Percentiles rank a stretch among this genome's conserved stretches.
Conservation (phyloP, 345 rosid species). For the Citrus cavaleriei region DNA sequence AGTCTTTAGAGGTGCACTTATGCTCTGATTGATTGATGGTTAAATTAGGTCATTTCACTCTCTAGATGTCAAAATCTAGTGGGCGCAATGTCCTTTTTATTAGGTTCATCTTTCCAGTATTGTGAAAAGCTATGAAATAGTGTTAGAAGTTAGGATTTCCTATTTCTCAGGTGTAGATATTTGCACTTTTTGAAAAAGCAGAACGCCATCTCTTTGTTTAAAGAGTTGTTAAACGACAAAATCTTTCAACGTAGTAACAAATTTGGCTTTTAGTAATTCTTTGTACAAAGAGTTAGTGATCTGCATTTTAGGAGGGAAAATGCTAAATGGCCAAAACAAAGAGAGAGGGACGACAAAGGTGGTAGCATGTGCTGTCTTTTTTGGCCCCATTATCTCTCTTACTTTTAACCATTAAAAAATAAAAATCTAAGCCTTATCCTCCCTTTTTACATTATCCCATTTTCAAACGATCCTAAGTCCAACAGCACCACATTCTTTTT, state of each 20-base stretch:
- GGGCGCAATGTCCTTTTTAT: background rate
- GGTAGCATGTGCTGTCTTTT: no score
- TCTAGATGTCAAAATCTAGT: background rate
- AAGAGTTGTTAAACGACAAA: background rate
- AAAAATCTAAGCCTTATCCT: no score
- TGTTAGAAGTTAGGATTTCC: no score
- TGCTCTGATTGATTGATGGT: background rate
- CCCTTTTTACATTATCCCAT: no score
- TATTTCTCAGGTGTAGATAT: background rate
- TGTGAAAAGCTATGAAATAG: no score
- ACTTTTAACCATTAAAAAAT: no score
- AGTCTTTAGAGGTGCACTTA: background rate
- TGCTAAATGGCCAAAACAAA: no score
- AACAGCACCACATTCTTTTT: no score
- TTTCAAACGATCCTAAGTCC: no score
- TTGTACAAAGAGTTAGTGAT: background rate
- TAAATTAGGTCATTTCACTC: background rate
- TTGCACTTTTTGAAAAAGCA: background rate
- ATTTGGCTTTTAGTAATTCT: background rate
- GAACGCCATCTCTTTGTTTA: background rate
- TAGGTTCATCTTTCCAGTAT: background rate
- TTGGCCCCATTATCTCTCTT: no score
- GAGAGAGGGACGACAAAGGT: no score
- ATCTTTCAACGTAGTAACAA: no score
- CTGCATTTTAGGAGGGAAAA: background rate